These are phyloP conservation scores for Triticum turgidum DNA, from an alignment of 176 grass and related monocot genomes.

Conservation along the genomic window DNA sequence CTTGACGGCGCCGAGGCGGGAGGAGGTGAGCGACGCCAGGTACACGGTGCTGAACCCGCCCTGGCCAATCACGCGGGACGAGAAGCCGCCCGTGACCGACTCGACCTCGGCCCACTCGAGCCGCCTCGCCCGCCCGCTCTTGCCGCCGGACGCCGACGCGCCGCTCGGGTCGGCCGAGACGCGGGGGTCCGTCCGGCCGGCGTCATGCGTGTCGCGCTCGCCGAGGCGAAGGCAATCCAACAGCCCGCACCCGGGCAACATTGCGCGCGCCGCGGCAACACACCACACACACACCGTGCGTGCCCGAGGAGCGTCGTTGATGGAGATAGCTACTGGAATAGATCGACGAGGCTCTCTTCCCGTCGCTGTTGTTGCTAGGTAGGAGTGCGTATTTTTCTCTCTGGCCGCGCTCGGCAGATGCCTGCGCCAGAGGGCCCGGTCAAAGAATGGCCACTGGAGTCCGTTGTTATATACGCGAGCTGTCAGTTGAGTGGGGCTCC, in stretches of 20 bases:
- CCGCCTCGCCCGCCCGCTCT: constrained; percentile 7
- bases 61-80: constrained; percentile 65
- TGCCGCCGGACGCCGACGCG: not conserved
- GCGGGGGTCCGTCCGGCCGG: constrained; percentile 19
- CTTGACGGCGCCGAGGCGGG: constrained; percentile 62
- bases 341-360: not conserved
- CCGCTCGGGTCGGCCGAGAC: constrained; percentile 46
- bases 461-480: not conserved
- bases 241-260: constrained; percentile 46
- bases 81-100: constrained; percentile 55
- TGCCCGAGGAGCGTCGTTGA: not conserved
- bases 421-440: not conserved
- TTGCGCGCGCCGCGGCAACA: not conserved
- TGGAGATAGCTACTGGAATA: not conserved
- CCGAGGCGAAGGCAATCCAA: constrained; percentile 20
- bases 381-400: not conserved
- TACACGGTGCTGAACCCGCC: constrained; percentile 82
- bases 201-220: constrained; percentile 1
- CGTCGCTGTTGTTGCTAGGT: not conserved
- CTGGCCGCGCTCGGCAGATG: not conserved
- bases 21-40: constrained; percentile 55
- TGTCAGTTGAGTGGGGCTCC: not conserved
- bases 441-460: not conserved
- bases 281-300: not conserved
- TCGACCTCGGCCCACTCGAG: constrained; percentile 58